Conservation (phyloP, 495 filamentous ascomycete species). For the Penicillium diatomitis region DNA sequence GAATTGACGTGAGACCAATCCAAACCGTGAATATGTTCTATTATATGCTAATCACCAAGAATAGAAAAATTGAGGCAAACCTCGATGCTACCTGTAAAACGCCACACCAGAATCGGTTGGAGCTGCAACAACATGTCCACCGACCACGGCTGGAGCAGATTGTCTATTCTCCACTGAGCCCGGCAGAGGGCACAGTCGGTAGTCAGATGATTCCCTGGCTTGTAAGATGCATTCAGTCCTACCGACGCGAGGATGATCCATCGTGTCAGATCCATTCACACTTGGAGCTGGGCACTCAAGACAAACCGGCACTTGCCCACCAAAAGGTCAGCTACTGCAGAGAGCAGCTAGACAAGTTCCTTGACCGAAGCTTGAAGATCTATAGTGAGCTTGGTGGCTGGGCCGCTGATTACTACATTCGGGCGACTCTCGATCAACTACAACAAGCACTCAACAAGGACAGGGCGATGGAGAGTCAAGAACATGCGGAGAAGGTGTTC, state of each 20-base stretch:
- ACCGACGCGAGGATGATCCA: slow-evolving; percentile 58
- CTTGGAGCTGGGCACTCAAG: too few relatives aligned
- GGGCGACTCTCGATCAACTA: slow-evolving; percentile 43
- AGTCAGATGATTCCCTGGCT: slow-evolving; percentile 17
- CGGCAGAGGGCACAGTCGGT: background rate
- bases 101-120: slow-evolving; percentile 60
- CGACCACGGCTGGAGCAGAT: slow-evolving; percentile 51
- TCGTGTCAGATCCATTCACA: slow-evolving; percentile 8
- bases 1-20: slow-evolving; percentile 21
- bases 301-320: too few relatives aligned
- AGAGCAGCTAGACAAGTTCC: slow-evolving; percentile 53
- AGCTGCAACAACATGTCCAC: slow-evolving; percentile 60
- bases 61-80: slow-evolving; percentile 61
- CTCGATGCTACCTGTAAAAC: slow-evolving; percentile 64
- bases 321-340: slow-evolving; percentile 53
- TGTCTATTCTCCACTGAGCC: slow-evolving; percentile 26
- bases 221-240: slow-evolving; percentile 12
- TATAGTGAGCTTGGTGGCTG: slow-evolving; percentile 61
- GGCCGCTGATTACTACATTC: slow-evolving; percentile 66
- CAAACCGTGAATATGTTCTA: background rate
- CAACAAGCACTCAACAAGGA: slow-evolving; percentile 22
- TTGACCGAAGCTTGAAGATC: slow-evolving; percentile 32
- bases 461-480: slow-evolving; percentile 28
- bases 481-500: slow-evolving; percentile 50
- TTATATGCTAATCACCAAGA: too few relatives aligned